Evolutionary conservation across 352 stramenopile species (phyloP).

Genomic region (Globisporangium nagaii): DNA sequence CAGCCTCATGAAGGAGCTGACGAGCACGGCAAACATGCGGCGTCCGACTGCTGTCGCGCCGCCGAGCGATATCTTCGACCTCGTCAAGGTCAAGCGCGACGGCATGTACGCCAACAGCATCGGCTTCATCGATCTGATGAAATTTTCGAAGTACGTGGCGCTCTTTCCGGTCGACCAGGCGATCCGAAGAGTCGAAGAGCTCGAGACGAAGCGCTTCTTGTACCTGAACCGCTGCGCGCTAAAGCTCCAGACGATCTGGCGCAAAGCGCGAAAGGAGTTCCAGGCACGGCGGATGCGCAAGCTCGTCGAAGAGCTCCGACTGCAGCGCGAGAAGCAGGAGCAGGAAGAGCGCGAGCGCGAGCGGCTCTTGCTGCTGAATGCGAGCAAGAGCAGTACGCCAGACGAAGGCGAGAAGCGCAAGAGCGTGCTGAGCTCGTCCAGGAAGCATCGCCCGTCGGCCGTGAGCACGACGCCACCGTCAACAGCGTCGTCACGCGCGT

Average conservation of each 20-base stretch:
- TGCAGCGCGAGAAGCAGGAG: constrained; percentile 38
- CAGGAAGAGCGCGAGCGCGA: constrained; percentile 21
- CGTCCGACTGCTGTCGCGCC: neutral
- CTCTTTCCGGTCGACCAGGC: constrained; percentile 65
- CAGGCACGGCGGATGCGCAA: constrained; percentile 31
- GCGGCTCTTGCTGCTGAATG: neutral
- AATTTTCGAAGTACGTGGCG: constrained; percentile 63
- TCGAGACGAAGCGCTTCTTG: constrained; percentile 47
- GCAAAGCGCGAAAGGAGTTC: constrained; percentile 35
- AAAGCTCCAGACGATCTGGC: constrained; percentile 63
- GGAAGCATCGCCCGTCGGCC: neutral
- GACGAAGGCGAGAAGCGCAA: constrained; percentile 8
- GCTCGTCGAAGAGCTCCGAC: constrained; percentile 36
- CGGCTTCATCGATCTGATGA: constrained; percentile 50
- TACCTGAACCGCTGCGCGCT: constrained; percentile 39
- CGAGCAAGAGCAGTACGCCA: neutral
- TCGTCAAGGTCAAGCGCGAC: constrained; percentile 23
- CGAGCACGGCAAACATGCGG: constrained; percentile 7
- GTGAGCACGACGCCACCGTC: constrained; percentile 4
- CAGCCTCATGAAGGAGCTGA: constrained; percentile 43
- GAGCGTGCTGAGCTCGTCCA: constrained; percentile 9
- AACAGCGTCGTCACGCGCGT: neutral
- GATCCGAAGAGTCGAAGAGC: constrained; percentile 42
- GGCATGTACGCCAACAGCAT: constrained; percentile 26
- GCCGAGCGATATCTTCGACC: constrained; percentile 33